Conservation (phyloP, 2,329 filamentous ascomycete genomes). For the Neofusicoccum cordaticola region DNA sequence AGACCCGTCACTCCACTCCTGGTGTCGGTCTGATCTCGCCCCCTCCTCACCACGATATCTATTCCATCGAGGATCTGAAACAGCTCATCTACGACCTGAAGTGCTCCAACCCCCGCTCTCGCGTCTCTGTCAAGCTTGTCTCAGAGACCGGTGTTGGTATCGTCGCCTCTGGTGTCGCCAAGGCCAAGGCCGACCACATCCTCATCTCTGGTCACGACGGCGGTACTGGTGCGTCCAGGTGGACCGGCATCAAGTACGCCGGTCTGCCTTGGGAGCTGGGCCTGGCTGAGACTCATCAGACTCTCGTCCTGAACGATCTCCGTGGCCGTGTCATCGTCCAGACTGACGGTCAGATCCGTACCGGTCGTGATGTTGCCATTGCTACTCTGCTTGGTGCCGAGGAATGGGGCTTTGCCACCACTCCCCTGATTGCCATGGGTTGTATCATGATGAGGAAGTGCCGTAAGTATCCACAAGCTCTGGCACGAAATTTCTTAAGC, state of each 20-base stretch:
- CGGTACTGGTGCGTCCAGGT: slow-evolving; percentile 92
- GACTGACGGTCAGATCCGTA: slow-evolving; percentile 91
- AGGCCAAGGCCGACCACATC: slow-evolving; percentile 96
- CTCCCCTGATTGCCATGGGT: slow-evolving; percentile 92
- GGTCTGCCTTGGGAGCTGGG: slow-evolving; percentile 95
- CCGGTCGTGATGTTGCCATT: slow-evolving; percentile 89
- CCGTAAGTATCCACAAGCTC: slow-evolving; percentile 33
- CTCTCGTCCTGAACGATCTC: slow-evolving; percentile 89
- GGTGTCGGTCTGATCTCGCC: slow-evolving; percentile 95
- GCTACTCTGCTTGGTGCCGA: slow-evolving; percentile 95
- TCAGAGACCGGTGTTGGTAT: slow-evolving; percentile 97
- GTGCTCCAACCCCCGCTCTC: slow-evolving; percentile 87
- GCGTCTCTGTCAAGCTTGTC: slow-evolving; percentile 95
- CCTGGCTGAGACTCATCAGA: slow-evolving; percentile 96
- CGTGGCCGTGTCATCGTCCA: slow-evolving; percentile 94
- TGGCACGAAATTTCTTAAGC: not conserved
- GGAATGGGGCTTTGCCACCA: slow-evolving; percentile 95
- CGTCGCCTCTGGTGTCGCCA: slow-evolving; percentile 93
- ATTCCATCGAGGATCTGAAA: slow-evolving; percentile 97
- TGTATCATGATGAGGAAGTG: slow-evolving; percentile 93
- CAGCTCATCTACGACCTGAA: slow-evolving; percentile 97
- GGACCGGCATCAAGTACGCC: slow-evolving; percentile 98
- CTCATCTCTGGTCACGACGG: slow-evolving; percentile 95
- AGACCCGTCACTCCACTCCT: slow-evolving; percentile 91
- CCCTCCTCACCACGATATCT: slow-evolving; percentile 96